These are phyloP conservation scores for Drechslera avenae DNA, from an alignment of 2,329 filamentous ascomycete genomes.

Conservation along the genomic window DNA sequence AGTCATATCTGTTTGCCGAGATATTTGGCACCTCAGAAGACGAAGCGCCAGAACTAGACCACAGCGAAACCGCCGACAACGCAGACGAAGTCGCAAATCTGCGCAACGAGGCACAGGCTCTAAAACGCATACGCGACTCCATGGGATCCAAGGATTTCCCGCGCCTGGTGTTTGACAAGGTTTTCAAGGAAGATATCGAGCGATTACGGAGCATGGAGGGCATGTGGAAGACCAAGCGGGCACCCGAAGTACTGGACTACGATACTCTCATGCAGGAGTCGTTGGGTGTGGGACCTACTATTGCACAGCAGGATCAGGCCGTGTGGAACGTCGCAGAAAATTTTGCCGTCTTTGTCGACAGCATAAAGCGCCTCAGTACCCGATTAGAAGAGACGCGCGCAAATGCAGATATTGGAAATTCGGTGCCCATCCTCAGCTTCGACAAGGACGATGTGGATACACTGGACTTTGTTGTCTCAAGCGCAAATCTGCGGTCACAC, in stretches of 20 bases:
- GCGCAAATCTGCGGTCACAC: slow-evolving; percentile 84
- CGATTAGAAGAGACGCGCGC: slow-evolving; percentile 70
- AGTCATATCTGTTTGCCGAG: slow-evolving; percentile 94
- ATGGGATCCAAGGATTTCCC: slow-evolving; percentile 80
- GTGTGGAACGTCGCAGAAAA: slow-evolving; percentile 85
- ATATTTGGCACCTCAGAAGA: slow-evolving; percentile 93
- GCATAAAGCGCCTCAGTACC: slow-evolving; percentile 75
- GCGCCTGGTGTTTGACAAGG: slow-evolving; percentile 85
- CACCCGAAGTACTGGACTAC: slow-evolving; percentile 76
- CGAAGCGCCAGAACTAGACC: slow-evolving; percentile 77
- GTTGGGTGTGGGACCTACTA: slow-evolving; percentile 56
- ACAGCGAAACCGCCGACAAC: slow-evolving; percentile 81
- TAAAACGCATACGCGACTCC: slow-evolving; percentile 80
- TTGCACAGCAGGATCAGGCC: slow-evolving; percentile 71
- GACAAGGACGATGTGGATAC: slow-evolving; percentile 98
- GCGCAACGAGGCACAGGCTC: slow-evolving; percentile 78
- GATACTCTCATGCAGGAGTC: slow-evolving; percentile 63
- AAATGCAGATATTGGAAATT: slow-evolving; percentile 55
- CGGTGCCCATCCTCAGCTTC: slow-evolving; percentile 73
- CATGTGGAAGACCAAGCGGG: slow-evolving; percentile 88
- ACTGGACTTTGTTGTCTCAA: slow-evolving; percentile 89
- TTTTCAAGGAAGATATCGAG: slow-evolving; percentile 84
- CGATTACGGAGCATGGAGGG: slow-evolving; percentile 86
- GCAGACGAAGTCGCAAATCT: slow-evolving; percentile 86
- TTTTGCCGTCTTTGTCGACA: slow-evolving; percentile 83